A percentile compares a stretch with the other conserved stretches of the same genome.
These are phyloP conservation scores for Manihot esculenta DNA, from an alignment of 441 rosid species.

Conservation along the genomic window DNA sequence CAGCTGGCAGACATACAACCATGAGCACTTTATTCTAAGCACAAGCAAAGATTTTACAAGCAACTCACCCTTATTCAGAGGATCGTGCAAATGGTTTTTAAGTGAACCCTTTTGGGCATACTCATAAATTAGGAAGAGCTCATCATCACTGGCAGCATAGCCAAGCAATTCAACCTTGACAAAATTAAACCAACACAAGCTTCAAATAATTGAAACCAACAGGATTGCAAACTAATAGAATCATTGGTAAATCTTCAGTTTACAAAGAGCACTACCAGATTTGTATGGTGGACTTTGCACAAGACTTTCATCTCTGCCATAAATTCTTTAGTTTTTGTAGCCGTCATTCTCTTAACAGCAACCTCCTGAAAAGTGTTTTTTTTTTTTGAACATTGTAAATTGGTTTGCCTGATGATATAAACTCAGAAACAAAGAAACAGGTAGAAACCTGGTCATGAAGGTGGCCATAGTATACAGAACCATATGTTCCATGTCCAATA, in stretches of 20 bases:
- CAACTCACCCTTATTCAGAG: conserved; percentile 76
- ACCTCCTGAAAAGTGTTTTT: conserved; percentile 55
- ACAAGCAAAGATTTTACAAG: background rate
- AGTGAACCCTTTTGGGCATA: conserved; percentile 92
- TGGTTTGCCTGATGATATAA: background rate
- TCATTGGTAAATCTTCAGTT: background rate
- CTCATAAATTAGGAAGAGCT: conserved; percentile 89
- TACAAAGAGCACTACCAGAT: conserved; percentile 60
- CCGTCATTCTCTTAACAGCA: conserved; percentile 92
- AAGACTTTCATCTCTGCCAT: conserved; percentile 90
- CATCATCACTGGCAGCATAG: conserved; percentile 73
- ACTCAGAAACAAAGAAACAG: conserved; percentile 5
- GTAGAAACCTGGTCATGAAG: conserved; percentile 75
- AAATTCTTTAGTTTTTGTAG: conserved; percentile 92
- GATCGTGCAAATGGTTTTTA: conserved; percentile 83
- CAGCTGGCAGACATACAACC: background rate
- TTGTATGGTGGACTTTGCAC: conserved; percentile 95
- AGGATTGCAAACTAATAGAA: conserved; percentile 4
- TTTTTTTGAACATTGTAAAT: background rate
- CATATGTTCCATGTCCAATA: conserved; percentile 92
- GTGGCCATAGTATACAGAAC: conserved; percentile 79
- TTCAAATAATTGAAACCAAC: conserved; percentile 17
- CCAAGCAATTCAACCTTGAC: conserved; percentile 96
- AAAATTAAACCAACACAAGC: conserved; percentile 35
- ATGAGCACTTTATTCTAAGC: background rate